phyloP scores from a whole-genome alignment of 2,329 filamentous ascomycete species.

The Lecanosticta acicola region DNA sequence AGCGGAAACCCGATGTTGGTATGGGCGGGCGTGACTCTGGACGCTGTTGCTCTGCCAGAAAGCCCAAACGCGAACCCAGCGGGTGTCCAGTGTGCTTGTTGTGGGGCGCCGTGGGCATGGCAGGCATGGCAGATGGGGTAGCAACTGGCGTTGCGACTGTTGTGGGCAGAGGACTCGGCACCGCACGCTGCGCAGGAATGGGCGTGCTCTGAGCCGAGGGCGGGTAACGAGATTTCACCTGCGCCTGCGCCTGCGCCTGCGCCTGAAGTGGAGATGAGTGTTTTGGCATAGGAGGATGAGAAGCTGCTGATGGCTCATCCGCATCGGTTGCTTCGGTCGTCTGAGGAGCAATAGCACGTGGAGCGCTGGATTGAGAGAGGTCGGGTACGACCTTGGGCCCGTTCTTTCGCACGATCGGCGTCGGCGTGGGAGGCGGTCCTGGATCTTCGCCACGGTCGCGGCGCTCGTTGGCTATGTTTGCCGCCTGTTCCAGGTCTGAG shows the following conservation, averaged over 20 bases:
- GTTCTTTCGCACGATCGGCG: slow-evolving; percentile 33
- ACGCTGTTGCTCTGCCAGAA: slow-evolving; percentile 29
- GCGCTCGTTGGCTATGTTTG: slow-evolving; percentile 39
- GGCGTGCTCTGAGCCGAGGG: slow-evolving; percentile 30
- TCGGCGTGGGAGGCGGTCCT: slow-evolving; percentile 46
- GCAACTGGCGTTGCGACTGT: slow-evolving; percentile 19
- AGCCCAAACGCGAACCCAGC: slow-evolving; percentile 28
- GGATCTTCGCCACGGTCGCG: slow-evolving; percentile 42
- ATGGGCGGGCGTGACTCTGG: slow-evolving; percentile 24
- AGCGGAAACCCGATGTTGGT: slow-evolving; percentile 12
- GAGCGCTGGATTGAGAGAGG: slow-evolving; percentile 33
- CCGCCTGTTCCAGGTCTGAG: slow-evolving; percentile 38
- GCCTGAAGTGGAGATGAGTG: slow-evolving; percentile 36
- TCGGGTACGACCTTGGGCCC: slow-evolving; percentile 43
- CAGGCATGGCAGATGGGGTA: slow-evolving; percentile 13
- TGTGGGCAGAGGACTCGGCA: slow-evolving; percentile 25
- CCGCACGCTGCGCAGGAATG: slow-evolving; percentile 24
- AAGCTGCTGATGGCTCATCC: slow-evolving; percentile 32
- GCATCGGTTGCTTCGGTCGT: slow-evolving; percentile 36
- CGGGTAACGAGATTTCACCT: no score
- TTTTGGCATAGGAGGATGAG: slow-evolving; percentile 24
- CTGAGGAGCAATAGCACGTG: slow-evolving; percentile 42
- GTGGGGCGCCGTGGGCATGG: slow-evolving; percentile 22
- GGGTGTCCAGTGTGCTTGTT: slow-evolving; percentile 22
- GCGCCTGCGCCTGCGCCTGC: slow-evolving; percentile 24